Evolutionary conservation across 148 eudicot species (phyloP).

Genomic region (Camellia granthamiana): DNA sequence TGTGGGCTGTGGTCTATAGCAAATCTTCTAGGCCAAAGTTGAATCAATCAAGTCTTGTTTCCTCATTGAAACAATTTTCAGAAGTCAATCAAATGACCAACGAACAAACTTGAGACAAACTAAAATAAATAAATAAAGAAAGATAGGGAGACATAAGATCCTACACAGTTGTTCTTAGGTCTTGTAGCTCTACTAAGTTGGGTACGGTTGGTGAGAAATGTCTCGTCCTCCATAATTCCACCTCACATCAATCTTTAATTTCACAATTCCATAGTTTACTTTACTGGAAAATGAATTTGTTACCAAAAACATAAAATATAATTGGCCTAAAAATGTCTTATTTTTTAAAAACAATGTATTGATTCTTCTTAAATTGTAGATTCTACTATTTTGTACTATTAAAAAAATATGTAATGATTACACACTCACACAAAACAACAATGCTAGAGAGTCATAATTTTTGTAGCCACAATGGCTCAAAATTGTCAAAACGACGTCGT

Average conservation of each 20-base stretch:
- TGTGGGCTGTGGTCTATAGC: not conserved
- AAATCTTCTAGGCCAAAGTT: not conserved
- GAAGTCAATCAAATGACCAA: not conserved
- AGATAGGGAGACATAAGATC: not conserved
- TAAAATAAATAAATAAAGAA: not conserved
- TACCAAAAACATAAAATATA: no score
- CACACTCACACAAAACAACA: no score
- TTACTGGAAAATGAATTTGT: no score
- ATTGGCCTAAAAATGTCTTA: no score
- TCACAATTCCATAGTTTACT: not conserved
- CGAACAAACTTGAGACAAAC: not conserved
- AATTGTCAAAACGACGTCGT: no score
- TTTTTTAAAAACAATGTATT: no score
- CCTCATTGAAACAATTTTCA: not conserved
- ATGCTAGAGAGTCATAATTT: no score
- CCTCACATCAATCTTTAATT: not conserved
- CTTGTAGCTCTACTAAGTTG: not conserved
- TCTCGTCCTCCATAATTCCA: not conserved
- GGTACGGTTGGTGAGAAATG: conserved; percentile 9
- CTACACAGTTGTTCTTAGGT: not conserved
- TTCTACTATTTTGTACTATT: no score
- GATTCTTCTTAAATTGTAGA: no score
- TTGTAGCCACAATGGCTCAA: no score
- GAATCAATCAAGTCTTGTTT: conserved; percentile 10
- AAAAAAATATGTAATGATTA: no score